Base-by-base conservation (phyloP, 768 basidiomycete species). In the Calvatia gigantea region DNA sequence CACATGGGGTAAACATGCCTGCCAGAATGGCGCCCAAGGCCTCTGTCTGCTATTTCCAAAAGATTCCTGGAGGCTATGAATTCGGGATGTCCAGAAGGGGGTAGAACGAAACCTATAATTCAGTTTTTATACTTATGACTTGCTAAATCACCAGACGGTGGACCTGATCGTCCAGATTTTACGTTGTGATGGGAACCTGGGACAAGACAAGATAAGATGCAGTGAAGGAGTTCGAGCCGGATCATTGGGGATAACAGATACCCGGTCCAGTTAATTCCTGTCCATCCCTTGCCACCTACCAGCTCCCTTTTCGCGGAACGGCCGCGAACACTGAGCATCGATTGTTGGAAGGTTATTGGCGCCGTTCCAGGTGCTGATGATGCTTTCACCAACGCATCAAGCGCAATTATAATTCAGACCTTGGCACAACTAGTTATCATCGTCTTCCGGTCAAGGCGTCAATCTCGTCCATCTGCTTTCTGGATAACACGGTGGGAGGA, bases 331-430 rank as follows among this genome's bases (percentile, higher is more conserved):
- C 85, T 99, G 15, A 66, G 85, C 48, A 95, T 95, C 29, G 97
- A 98, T 64, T 97, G 85, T 73, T 99, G 95, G 94, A 78, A 73
- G 54, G 84, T 93, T 15, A 71, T 98, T 33, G 97, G 97, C 29
- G 73, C 82, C 8, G 87, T 96, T 8, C 96, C 97, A 1, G 89
- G 91, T 6, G 97, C 87, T 14, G 89, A 94, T 1, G 94, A 98
- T 51, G 90, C 95, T 0, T 96, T 97, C 73, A 86, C 86, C 67
- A 95, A 93, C 79, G 76, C 83, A 64, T 73, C 96, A 69, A 95
- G 94, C 78, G 90, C 94, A 74, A 94, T 92, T 53, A 11, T 69
- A 27, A 15, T 25, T 6, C 51, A 53, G 12, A 33, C 33, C 51
- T 14, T 44, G 1, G n/a, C 41, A 21, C 28, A 53, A 1, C 31